Evolutionary conservation across 75 land plant genomes (phyloP).

Genomic region (Azolla pinnata): DNA sequence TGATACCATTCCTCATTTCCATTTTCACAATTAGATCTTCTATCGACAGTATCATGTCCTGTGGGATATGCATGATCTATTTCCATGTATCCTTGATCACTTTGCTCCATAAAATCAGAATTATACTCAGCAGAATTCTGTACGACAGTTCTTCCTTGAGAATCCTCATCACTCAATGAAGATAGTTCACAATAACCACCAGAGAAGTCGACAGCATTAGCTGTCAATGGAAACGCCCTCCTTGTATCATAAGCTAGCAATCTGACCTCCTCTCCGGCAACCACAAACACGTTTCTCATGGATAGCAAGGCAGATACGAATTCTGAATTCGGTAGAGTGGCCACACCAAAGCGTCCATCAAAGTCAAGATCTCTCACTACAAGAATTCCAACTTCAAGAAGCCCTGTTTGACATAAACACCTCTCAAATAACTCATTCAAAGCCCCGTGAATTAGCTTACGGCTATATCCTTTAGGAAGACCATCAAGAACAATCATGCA

Average conservation of each 20-base stretch:
- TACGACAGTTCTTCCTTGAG: background rate
- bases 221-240: background rate
- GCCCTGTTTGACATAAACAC: background rate
- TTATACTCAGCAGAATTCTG: too few species aligned
- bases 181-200: conserved; percentile 2
- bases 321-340: background rate
- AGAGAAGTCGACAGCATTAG: conserved; percentile 2
- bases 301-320: background rate
- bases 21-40: too few species aligned
- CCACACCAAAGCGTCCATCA: conserved; percentile 1
- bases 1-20: too few species aligned
- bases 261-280: conserved; percentile 1
- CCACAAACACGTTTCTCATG: background rate
- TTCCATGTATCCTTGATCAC: too few species aligned
- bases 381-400: conserved; percentile 10
- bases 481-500: conserved; percentile 10
- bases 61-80: too few species aligned
- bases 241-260: background rate
- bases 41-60: too few species aligned
- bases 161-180: background rate
- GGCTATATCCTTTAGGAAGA: conserved; percentile 1
- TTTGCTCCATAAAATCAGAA: too few species aligned
- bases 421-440: conserved; percentile 14
- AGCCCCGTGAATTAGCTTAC: background rate
- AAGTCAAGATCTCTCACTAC: conserved; percentile 1